Evolutionary conservation across 2,329 filamentous ascomycete genomes (phyloP), one percentile per base, ranked within the genome.

Genomic region (Thermomyces lanuginosus): DNA sequence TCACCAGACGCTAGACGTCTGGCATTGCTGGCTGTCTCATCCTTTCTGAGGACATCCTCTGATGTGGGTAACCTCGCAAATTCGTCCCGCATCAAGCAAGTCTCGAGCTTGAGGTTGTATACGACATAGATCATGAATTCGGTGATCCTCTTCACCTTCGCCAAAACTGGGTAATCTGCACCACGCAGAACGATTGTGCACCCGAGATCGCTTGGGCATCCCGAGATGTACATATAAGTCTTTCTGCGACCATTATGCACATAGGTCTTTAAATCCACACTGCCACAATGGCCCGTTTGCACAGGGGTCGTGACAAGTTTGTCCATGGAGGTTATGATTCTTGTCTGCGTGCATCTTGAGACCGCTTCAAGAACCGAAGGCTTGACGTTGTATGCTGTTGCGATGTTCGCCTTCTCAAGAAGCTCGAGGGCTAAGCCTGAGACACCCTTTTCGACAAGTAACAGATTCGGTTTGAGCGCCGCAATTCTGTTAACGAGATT

Each of bases 41-140:
- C 16, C 14, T 33, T 35, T 20, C 37, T 39, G 29, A 40, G 49
- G 20, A 43, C 63, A 42, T 60, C 46, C 3, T 69, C 64, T 6
- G 64, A 58, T 15, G 66, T 64, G 1, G 83, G 83, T 12, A 91
- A 76, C 35, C 84, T 70, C 9, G 92, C 77, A 40, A 82, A 92
- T 42, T 92, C 84, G 48, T 98, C 89, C 27, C 81, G 70, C 67
- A 98, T 80, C 23, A 98, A 61, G 40, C 80, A 92, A 1, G 89
- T 92, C 54, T 98, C 89, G 8, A 98, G 65, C 46, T 92, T 92
- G 28, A 98, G 63, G 42, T 93, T 98, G 55, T 98, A 98, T 8
- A 95, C 84, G 11, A 98, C 91, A 41, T 95, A 98, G 19, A 91
- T 78, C 86, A 98, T 93, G 46, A 98, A 95, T 47, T 98, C 89